phyloP scores from a whole-genome alignment of 2,329 filamentous ascomycete species.

The Penicillium brevicompactum region DNA sequence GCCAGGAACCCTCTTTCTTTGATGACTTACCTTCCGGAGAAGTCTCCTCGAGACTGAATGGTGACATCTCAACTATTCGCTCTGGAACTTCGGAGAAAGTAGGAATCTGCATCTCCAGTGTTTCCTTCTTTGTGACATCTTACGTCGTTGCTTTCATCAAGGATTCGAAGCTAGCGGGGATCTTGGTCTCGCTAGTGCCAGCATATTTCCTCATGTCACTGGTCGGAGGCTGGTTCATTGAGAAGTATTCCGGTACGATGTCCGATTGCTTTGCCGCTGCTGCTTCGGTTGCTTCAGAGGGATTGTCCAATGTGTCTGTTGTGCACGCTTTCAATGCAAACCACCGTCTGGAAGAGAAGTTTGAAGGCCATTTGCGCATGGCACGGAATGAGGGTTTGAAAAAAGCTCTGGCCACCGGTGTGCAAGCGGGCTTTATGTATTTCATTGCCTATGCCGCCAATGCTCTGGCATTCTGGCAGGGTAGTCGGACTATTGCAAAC shows the following conservation, averaged over 20 bases:
- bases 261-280: slow-evolving; percentile 59
- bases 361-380: slow-evolving; percentile 41
- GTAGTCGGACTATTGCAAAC: slow-evolving; percentile 57
- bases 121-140: slow-evolving; percentile 68
- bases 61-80: slow-evolving; percentile 68
- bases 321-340: slow-evolving; percentile 67
- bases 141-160: slow-evolving; percentile 70
- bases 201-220: slow-evolving; percentile 63
- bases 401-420: slow-evolving; percentile 59
- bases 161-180: slow-evolving; percentile 63
- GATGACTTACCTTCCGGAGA: slow-evolving; percentile 65
- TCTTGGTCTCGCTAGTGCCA: slow-evolving; percentile 64
- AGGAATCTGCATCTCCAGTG: slow-evolving; percentile 62
- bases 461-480: slow-evolving; percentile 69
- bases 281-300: slow-evolving; percentile 65
- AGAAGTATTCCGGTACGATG: slow-evolving; percentile 53
- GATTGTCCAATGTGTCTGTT: slow-evolving; percentile 61
- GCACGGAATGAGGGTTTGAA: slow-evolving; percentile 59
- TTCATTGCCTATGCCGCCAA: slow-evolving; percentile 70
- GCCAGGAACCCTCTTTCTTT: slow-evolving; percentile 67
- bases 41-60: slow-evolving; percentile 64
- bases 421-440: slow-evolving; percentile 64
- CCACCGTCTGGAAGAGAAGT: slow-evolving; percentile 61
- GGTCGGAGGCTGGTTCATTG: slow-evolving; percentile 57
- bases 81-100: slow-evolving; percentile 72